Conservation (phyloP, 257 asterid genomes). For the Solanum stenotomum region DNA sequence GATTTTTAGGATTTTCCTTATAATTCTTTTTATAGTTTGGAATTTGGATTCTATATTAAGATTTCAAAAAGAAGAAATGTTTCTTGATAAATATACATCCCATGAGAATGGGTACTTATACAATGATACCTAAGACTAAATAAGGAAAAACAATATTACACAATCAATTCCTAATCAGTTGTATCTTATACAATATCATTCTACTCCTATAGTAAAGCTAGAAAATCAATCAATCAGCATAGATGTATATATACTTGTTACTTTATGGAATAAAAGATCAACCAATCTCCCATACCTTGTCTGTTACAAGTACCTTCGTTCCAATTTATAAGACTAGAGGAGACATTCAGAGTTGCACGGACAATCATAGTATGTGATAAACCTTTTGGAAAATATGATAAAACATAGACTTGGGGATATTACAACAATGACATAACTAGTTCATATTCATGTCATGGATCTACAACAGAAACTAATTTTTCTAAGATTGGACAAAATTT, state of each 20-base stretch:
- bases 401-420: not conserved
- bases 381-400: not conserved
- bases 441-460: not conserved
- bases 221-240: not conserved
- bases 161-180: not conserved
- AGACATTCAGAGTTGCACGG: not conserved
- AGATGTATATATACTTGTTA: not conserved
- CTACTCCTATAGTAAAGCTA: not conserved
- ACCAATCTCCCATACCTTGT: not conserved
- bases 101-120: not conserved
- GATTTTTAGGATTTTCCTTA: not conserved
- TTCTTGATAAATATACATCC: not conserved
- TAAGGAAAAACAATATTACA: not conserved
- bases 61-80: not conserved
- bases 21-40: not conserved
- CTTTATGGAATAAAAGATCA: not conserved
- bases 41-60: not conserved
- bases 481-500: not conserved
- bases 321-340: not conserved
- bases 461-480: not conserved
- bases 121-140: not conserved
- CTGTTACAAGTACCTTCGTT: not conserved
- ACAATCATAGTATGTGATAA: not conserved
- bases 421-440: not conserved
- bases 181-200: not conserved